These are phyloP conservation scores for Malbranchea zuffiana DNA, from an alignment of 2,329 filamentous ascomycete genomes.

Conservation along the genomic window DNA sequence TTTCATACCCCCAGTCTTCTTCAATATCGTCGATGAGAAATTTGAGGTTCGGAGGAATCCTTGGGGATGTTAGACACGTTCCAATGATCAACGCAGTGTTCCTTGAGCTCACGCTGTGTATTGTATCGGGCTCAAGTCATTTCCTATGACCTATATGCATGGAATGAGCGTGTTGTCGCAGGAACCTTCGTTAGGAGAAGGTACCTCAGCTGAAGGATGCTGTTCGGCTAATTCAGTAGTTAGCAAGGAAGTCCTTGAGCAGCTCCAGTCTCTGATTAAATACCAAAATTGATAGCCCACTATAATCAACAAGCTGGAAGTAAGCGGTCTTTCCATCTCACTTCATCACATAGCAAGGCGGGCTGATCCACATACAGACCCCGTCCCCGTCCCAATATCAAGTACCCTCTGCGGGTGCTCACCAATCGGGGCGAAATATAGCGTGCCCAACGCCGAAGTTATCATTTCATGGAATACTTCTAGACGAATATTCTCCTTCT, in stretches of 20 bases:
- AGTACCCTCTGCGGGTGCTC: conserved; percentile 39
- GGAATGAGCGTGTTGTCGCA: not conserved
- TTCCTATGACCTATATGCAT: conserved; percentile 11
- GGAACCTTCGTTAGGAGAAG: not conserved
- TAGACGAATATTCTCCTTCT: conserved; percentile 44
- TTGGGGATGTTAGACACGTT: conserved; percentile 13
- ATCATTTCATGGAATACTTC: conserved; percentile 36
- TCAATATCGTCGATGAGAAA: conserved; percentile 55
- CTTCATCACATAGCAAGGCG: not conserved
- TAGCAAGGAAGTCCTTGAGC: not conserved
- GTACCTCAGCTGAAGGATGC: conserved; percentile 12
- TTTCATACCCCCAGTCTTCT: conserved; percentile 44
- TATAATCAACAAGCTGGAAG: not conserved
- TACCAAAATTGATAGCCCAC: conserved; percentile 23
- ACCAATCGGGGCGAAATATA: conserved; percentile 39
- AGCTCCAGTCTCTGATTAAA: not conserved
- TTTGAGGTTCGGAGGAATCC: conserved; percentile 48
- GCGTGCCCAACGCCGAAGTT: conserved; percentile 29
- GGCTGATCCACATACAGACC: conserved; percentile 19
- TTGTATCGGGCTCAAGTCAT: conserved; percentile 13
- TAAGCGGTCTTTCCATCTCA: not conserved
- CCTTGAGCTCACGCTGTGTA: conserved; percentile 8
- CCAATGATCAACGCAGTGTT: conserved; percentile 16
- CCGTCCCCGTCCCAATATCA: conserved; percentile 49
- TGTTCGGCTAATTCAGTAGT: conserved; percentile 9